Evolutionary conservation across 169 alveolate species (phyloP).

Genomic region (Babesia gibsoni): DNA sequence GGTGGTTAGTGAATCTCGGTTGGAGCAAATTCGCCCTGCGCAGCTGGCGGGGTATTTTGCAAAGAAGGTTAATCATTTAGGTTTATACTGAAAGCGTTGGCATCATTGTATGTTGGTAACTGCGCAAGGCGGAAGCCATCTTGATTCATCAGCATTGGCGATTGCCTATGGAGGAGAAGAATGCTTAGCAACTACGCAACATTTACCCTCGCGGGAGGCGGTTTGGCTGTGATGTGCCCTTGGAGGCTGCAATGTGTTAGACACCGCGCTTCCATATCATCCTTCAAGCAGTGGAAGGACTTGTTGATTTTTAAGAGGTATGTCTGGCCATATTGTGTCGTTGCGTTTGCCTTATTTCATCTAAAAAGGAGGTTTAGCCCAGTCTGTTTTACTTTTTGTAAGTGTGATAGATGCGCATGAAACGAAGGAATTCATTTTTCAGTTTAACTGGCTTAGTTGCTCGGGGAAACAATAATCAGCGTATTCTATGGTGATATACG

Average conservation of each 20-base stretch:
- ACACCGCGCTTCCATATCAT: conserved; percentile 34
- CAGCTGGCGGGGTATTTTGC: not conserved
- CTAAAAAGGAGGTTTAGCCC: too few species aligned
- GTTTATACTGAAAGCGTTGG: conserved; percentile 4
- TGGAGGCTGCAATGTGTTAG: conserved; percentile 32
- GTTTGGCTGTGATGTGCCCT: not conserved
- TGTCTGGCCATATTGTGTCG: not conserved
- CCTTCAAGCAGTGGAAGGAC: conserved; percentile 63
- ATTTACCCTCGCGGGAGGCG: not conserved
- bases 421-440: too few species aligned
- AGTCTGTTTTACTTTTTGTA: too few species aligned
- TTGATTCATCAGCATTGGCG: not conserved
- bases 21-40: not conserved
- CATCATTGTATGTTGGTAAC: too few species aligned
- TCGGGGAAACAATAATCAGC: too few species aligned
- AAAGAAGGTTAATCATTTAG: conserved; percentile 15
- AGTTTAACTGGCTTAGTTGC: too few species aligned
- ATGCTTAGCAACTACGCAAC: not conserved
- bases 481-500: too few species aligned
- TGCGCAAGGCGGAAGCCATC: too few species aligned
- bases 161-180: not conserved
- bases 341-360: not conserved
- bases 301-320: conserved; percentile 57
- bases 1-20: not conserved
- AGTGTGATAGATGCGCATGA: too few species aligned